phyloP scores from a whole-genome alignment of 2,329 filamentous ascomycete genomes.

The Trichophyton mentagrophytes region DNA sequence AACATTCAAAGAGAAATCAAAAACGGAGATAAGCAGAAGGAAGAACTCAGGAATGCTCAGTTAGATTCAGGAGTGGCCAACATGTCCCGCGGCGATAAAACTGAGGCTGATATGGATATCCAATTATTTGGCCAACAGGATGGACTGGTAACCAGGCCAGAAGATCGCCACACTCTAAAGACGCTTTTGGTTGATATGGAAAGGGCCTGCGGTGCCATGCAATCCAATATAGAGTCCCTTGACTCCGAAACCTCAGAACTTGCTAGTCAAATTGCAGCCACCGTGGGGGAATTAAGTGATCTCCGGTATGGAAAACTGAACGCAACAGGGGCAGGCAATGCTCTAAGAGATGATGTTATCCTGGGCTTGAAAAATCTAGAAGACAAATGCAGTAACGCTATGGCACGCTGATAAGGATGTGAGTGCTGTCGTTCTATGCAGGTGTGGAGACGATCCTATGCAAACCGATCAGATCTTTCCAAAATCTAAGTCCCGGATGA shows the following conservation, averaged over 20 bases:
- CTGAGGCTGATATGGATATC: conserved; percentile 35
- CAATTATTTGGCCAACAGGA: conserved; percentile 48
- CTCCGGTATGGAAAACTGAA: conserved; percentile 64
- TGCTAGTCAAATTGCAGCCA: conserved; percentile 49
- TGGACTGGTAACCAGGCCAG: conserved; percentile 22
- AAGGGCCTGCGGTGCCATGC: conserved; percentile 50
- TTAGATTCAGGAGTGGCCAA: conserved; percentile 23
- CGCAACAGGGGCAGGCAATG: conserved; percentile 41
- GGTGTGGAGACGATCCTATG: background rate
- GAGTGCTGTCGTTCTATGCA: background rate
- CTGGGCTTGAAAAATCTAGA: conserved; percentile 53
- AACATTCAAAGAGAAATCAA: conserved; percentile 34
- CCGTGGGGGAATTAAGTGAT: conserved; percentile 64
- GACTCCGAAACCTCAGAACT: conserved; percentile 52
- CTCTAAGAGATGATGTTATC: conserved; percentile 53
- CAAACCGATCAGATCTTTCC: background rate
- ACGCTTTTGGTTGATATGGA: conserved; percentile 59
- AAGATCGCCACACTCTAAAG: conserved; percentile 45
- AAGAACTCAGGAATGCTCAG: conserved; percentile 25
- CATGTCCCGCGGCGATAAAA: conserved; percentile 22
- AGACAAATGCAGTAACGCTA: conserved; percentile 42
- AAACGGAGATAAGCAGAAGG: conserved; percentile 26
- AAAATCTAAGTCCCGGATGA: background rate
- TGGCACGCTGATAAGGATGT: background rate
- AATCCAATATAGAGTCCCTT: conserved; percentile 53